Conservation (phyloP, 768 basidiomycete species). For the Chalciporus chontae region DNA sequence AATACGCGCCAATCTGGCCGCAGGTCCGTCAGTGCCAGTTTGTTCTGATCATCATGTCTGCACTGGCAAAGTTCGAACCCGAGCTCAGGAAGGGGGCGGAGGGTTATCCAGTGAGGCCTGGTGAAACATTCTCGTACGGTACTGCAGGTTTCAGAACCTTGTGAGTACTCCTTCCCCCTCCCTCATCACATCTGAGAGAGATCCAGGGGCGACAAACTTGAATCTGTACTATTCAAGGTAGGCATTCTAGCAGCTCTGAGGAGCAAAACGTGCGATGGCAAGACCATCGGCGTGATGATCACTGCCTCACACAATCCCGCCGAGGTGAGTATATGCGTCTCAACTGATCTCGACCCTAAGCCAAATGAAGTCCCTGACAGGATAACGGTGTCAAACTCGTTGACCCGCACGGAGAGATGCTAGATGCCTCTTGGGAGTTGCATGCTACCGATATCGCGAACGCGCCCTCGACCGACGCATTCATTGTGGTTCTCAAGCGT, state of each 20-base stretch:
- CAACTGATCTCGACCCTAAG: not conserved
- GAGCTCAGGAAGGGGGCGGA: constrained; percentile 49
- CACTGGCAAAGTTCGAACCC: constrained; percentile 34
- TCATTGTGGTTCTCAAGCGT: constrained; percentile 58
- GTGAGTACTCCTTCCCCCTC: constrained; percentile 45
- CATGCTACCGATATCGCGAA: constrained; percentile 89
- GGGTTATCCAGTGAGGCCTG: constrained; percentile 67
- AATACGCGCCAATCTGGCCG: not conserved
- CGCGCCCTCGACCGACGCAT: constrained; percentile 67
- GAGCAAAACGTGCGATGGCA: constrained; percentile 89
- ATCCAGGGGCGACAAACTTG: constrained; percentile 63
- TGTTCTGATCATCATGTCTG: constrained; percentile 27
- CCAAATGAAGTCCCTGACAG: constrained; percentile 37
- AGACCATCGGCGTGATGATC: constrained; percentile 95
- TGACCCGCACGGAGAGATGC: constrained; percentile 96
- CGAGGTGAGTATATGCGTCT: constrained; percentile 48
- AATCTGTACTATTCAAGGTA: constrained; percentile 92
- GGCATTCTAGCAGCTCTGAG: constrained; percentile 87
- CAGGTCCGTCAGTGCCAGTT: not conserved
- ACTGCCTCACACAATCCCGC: constrained; percentile 99
- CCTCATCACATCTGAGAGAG: constrained; percentile 7
- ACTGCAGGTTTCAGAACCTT: constrained; percentile 92
- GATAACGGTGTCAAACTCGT: constrained; percentile 99
- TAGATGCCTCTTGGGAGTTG: constrained; percentile 87
- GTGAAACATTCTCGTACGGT: constrained; percentile 79